These are phyloP conservation scores for Septoria linicola DNA, from an alignment of 2,329 filamentous ascomycete genomes.

Conservation along the genomic window DNA sequence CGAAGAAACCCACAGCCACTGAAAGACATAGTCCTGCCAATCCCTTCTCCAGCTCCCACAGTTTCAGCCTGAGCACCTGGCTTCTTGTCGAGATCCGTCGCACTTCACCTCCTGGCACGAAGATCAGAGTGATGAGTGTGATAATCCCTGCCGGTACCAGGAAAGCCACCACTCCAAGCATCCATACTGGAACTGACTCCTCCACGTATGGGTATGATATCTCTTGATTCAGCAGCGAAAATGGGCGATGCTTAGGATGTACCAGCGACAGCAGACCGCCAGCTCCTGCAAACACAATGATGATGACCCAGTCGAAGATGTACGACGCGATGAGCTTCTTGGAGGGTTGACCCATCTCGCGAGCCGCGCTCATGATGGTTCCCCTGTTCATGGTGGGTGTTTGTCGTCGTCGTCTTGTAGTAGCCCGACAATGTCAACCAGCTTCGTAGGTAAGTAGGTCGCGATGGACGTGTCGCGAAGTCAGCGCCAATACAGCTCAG, in stretches of 20 bases:
- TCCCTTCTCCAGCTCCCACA: conserved; percentile 86
- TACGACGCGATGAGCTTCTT: conserved; percentile 61
- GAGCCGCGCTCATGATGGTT: conserved; percentile 15
- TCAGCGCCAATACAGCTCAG: too few relatives aligned
- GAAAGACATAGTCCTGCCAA: conserved; percentile 79
- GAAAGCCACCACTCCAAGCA: conserved; percentile 64
- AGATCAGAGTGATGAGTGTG: conserved; percentile 62
- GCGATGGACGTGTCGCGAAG: too few relatives aligned
- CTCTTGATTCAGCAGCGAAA: conserved; percentile 68
- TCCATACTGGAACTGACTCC: conserved; percentile 69
- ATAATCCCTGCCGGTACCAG: conserved; percentile 67
- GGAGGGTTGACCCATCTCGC: conserved; percentile 17
- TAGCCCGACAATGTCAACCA: too few relatives aligned
- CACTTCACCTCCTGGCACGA: conserved; percentile 70
- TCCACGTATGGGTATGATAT: conserved; percentile 75
- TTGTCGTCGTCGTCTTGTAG: too few relatives aligned
- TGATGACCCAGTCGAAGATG: conserved; percentile 70
- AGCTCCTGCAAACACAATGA: conserved; percentile 44
- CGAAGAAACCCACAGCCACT: conserved; percentile 70
- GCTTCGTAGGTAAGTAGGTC: too few relatives aligned
- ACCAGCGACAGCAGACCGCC: conserved; percentile 52
- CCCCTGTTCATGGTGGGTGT: conserved; percentile 6
- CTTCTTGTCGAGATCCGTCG: conserved; percentile 37
- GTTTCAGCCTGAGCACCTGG: conserved; percentile 73
- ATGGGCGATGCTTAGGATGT: conserved; percentile 66